These are phyloP conservation scores for Pisolithus sp. DNA, from an alignment of 768 basidiomycete species.

Conservation along the genomic window DNA sequence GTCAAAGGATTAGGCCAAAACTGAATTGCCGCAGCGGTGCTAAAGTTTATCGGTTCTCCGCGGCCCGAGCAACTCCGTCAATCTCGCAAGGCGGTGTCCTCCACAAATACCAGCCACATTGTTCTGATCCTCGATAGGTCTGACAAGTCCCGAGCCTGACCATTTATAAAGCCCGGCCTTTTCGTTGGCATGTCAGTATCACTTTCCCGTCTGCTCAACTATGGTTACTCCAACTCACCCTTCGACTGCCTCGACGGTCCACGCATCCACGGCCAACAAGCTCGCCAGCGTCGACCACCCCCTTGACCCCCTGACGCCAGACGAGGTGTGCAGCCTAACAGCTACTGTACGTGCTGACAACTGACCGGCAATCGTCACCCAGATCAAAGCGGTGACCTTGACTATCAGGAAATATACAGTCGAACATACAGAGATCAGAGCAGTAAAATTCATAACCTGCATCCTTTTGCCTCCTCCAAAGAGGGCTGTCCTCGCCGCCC, in stretches of 20 bases:
- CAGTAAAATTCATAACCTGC: conserved; percentile 67
- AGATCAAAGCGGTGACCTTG: conserved; percentile 64
- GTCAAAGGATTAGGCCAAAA: too few species aligned
- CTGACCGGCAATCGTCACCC: not conserved
- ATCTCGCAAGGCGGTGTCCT: too few species aligned
- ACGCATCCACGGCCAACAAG: conserved; percentile 9
- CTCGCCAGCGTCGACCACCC: conserved; percentile 41
- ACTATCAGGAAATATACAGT: conserved; percentile 49
- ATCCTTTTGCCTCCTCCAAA: conserved; percentile 68
- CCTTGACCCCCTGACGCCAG: conserved; percentile 58
- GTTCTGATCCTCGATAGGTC: too few species aligned
- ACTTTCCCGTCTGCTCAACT: not conserved
- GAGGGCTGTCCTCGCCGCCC: conserved; percentile 65
- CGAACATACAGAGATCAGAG: conserved; percentile 52
- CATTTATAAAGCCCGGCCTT: not conserved
- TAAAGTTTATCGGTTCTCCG: too few species aligned
- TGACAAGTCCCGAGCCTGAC: too few species aligned
- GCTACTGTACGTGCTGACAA: not conserved
- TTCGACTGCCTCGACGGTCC: conserved; percentile 19
- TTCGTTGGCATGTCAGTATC: conserved; percentile 13
- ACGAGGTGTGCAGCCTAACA: conserved; percentile 38
- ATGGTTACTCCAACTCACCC: conserved; percentile 18
- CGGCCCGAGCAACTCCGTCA: too few species aligned
- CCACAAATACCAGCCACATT: too few species aligned
- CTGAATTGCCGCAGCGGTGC: too few species aligned